Evolutionary conservation across 2,329 filamentous ascomycete species (phyloP), one percentile per base, ranked within the genome.

Genomic region (Emmonsia crescens): DNA sequence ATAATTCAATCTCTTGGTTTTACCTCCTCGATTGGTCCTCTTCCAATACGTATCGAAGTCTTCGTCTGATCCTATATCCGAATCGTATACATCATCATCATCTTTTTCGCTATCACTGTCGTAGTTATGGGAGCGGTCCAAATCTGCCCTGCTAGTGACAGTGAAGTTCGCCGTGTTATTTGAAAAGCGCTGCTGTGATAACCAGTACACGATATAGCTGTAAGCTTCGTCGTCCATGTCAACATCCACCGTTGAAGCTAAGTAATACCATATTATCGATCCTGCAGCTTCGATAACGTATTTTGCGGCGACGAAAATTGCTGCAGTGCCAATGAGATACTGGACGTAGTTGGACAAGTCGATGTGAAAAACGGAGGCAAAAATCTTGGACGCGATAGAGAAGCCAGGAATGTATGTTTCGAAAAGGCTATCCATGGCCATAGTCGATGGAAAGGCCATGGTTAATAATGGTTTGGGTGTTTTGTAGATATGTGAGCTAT

Each of bases 191-290:
- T 89, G 86, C 40, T 77, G 74, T 1, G 85, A 80, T 2, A 89
- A 80, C 87, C 87, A 89, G 31, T 79, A 79, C 85, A 89, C 88
- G 48, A 89, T 68, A 68, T 88, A 87, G 69, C 86, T 86, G 76
- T 88, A 89, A 61, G 88, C 83, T 70, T 89, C 87, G 67, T 90
- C 87, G 62, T 89, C 85, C 85, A 83, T 80, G 52, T 85, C 81
- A 46, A 90, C 82, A 66, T 86, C 83, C 21, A 86, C 85, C 1
- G 81, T 83, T 2, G 83, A 87, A 78, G 88, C 85, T 66, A 87
- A 80, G 67, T 87, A 76, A 5, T 75, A 68, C 49, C 75, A 81
- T 81, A 10, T 76, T 75, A 19, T 85, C 79, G 12, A 31, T 16
- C 9, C 29, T 8, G 21, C 42, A 16, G 27, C 16, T 16, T 24